A percentile compares a stretch with the other conserved stretches of the same genome.
These are phyloP conservation scores for Thymus quinquecostatus DNA, from an alignment of 257 asterid genomes.

Conservation along the genomic window DNA sequence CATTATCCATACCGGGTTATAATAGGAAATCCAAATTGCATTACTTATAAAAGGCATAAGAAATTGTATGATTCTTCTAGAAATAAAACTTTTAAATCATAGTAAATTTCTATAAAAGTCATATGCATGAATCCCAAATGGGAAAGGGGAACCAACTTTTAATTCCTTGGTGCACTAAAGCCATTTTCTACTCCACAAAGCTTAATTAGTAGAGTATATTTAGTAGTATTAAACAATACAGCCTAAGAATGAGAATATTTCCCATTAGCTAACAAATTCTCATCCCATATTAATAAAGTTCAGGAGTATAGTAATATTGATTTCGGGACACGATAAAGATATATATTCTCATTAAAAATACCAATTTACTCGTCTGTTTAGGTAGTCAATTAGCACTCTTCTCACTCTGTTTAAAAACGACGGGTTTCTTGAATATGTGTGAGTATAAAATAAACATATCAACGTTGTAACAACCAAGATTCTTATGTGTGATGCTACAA, in stretches of 20 bases:
- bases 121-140: too few relatives aligned
- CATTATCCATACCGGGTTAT: too few relatives aligned
- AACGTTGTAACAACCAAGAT: background rate
- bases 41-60: too few relatives aligned
- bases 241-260: conserved; percentile 5
- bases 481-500: background rate
- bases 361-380: background rate
- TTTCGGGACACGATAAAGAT: conserved; percentile 36
- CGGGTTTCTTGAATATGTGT: too few relatives aligned
- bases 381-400: too few relatives aligned
- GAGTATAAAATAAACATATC: too few relatives aligned
- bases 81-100: too few relatives aligned
- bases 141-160: too few relatives aligned
- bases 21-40: too few relatives aligned
- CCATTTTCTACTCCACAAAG: background rate
- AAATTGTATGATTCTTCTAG: too few relatives aligned
- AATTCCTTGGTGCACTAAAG: background rate
- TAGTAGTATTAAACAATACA: background rate
- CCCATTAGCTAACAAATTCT: conserved; percentile 4
- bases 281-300: conserved; percentile 18
- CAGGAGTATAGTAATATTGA: conserved; percentile 21
- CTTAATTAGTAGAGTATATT: background rate
- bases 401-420: too few relatives aligned
- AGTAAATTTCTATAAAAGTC: too few relatives aligned
- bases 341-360: conserved; percentile 42